Evolutionary conservation across 1,284 basidiomycete species (phyloP).

Genomic region (Jaminaea rosea): DNA sequence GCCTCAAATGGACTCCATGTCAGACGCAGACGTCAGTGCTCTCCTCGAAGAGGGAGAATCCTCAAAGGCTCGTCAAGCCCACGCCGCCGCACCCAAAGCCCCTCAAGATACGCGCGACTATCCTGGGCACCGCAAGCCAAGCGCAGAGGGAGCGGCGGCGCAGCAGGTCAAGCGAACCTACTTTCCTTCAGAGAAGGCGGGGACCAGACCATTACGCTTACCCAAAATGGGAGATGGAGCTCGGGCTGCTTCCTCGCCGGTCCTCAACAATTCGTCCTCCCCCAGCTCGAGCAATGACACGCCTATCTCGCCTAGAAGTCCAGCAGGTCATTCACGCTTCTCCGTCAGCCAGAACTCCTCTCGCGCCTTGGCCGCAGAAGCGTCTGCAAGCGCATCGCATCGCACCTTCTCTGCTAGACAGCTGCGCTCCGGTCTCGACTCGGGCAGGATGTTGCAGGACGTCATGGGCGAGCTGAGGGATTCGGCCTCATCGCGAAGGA

Average conservation of each 20-base stretch:
- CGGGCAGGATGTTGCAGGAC: constrained; percentile 8
- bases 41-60: constrained; percentile 14
- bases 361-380: constrained; percentile 29
- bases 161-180: constrained; percentile 11
- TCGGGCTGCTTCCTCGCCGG: constrained; percentile 4
- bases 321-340: constrained; percentile 18
- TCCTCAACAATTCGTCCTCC: constrained; percentile 1
- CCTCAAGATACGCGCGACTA: not conserved
- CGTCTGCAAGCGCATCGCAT: constrained; percentile 21
- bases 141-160: constrained; percentile 7
- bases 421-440: not conserved
- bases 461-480: constrained; percentile 8
- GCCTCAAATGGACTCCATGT: constrained; percentile 12
- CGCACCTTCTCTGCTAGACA: constrained; percentile 9
- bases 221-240: constrained; percentile 25
- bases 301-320: constrained; percentile 1
- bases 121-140: constrained; percentile 2
- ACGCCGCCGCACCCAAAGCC: constrained; percentile 2
- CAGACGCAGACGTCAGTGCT: constrained; percentile 29
- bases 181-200: constrained; percentile 24
- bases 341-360: constrained; percentile 22
- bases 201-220: constrained; percentile 31
- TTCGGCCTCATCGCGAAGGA: not conserved
- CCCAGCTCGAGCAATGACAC: not conserved
- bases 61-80: constrained; percentile 4